Evolutionary conservation across 2,329 filamentous ascomycete genomes (phyloP).

Genomic region (Penicillium freii): DNA sequence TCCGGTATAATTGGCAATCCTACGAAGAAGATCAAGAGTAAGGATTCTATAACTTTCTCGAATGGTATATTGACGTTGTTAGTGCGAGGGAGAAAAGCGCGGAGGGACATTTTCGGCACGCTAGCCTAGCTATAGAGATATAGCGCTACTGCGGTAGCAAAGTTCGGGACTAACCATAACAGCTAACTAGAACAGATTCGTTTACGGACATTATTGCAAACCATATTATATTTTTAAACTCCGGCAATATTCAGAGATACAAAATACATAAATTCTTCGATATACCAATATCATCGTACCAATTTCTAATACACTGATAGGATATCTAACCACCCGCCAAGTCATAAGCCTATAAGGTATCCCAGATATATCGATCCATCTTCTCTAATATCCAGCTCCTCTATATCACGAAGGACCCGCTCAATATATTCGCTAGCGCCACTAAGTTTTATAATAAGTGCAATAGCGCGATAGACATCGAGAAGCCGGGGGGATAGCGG

Average conservation of each 20-base stretch:
- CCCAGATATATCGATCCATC: conserved; percentile 1
- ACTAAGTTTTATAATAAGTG: conserved; percentile 28
- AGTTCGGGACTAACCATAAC: neutral
- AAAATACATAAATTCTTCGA: neutral
- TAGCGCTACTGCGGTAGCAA: neutral
- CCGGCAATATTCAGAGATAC: neutral
- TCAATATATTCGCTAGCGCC: conserved; percentile 25
- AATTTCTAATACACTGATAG: conserved; percentile 2
- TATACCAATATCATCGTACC: neutral
- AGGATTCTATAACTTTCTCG: conserved; percentile 24
- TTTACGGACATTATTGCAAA: neutral
- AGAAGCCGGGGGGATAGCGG: conserved; percentile 31
- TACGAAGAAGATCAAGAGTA: conserved; percentile 2
- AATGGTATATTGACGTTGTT: conserved; percentile 29
- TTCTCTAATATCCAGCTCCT: conserved; percentile 11
- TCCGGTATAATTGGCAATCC: neutral
- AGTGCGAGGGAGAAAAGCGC: conserved; percentile 23
- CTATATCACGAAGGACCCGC: conserved; percentile 24
- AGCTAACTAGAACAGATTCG: neutral
- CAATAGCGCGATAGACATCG: conserved; percentile 28
- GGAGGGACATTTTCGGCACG: conserved; percentile 20
- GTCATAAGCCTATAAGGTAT: conserved; percentile 5
- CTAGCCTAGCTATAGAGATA: conserved; percentile 12
- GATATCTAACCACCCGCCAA: conserved; percentile 9
- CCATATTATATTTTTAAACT: neutral